phyloP scores from a whole-genome alignment of 805 yeast genomes.

The Cyberlindnera nakhonratchasimensis region DNA sequence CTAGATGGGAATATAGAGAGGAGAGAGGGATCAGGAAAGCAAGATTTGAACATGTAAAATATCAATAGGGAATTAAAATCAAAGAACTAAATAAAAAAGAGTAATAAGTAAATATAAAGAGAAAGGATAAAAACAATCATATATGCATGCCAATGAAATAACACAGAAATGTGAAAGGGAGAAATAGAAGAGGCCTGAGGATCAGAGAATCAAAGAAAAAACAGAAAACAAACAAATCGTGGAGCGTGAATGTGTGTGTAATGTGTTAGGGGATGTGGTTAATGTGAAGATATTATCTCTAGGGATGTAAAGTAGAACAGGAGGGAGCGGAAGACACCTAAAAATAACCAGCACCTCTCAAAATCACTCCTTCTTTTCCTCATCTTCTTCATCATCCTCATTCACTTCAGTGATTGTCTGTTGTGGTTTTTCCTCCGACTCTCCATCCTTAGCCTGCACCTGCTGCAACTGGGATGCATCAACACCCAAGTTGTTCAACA shows the following conservation, averaged over 20 bases:
- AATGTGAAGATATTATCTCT: too few species aligned
- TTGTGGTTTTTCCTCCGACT: conserved; percentile 18
- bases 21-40: too few species aligned
- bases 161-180: too few species aligned
- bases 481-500: conserved; percentile 47
- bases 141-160: conserved; percentile 7
- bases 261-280: background rate
- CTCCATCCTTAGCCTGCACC: conserved; percentile 19
- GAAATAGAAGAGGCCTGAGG: background rate
- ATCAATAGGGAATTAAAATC: background rate
- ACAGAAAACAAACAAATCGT: background rate
- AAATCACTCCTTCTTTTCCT: conserved; percentile 3
- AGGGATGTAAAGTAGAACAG: too few species aligned
- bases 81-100: background rate
- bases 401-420: conserved; percentile 18
- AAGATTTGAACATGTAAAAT: too few species aligned
- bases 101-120: background rate
- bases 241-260: background rate
- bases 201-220: background rate
- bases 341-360: too few species aligned
- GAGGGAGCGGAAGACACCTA: background rate
- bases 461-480: conserved; percentile 7
- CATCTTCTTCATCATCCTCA: conserved; percentile 20
- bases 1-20: too few species aligned
- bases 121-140: conserved; percentile 1